Base-by-base conservation (phyloP, 2,329 filamentous ascomycete genomes). In the Diplodia corticola region DNA sequence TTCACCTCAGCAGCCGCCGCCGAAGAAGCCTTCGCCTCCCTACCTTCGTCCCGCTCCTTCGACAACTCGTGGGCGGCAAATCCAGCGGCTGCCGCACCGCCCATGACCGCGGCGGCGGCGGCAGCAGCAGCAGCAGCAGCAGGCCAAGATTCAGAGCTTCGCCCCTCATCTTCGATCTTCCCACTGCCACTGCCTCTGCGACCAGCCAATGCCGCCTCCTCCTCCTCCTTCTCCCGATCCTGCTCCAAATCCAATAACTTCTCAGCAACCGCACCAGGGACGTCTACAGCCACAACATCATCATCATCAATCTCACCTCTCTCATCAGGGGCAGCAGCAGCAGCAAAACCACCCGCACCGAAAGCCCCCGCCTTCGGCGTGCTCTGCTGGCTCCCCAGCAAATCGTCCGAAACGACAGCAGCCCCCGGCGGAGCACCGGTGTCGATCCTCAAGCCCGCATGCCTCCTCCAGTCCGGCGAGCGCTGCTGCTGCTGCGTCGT, bases 301-400 rank as follows among this genome's bases (percentile, higher is more conserved):
- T 17, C 35, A 17, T 37, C 12, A 10, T 44, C 40, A 44, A 20
- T n/a, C 17, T 20, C 50, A 20, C 26, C 50, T 13, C 28, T 15
- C 26, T 20, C 15, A 30, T 1, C 50, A 2, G 17, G 5, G 13
- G 3, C 22, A 10, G 4, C 15, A 30, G 4, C 50, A 2, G 17
- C 17, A 26, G 3, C 22, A 10, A 13, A 7, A 22, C 5, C 53
- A 6, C 72, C 1, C 53, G 77, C 65, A 15, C 78, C 74, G 61
- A 84, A 84, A 10, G 80, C 76, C 20, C 76, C 24, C 4, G 88
- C 88, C 68, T 87, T 91, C 1, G 91, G 90, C 1, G 90, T 93
- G 0, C 85, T 84, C 72, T 91, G 86, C 69, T 88, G 81, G 5
- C 89, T 91, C 51, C 83, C 88, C 9, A 88, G 78, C 30, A 84